A percentile compares a stretch with the other conserved stretches of the same genome.
phyloP scores from a whole-genome alignment of 164 flowering plant genomes.

The Sextonia rubra region DNA sequence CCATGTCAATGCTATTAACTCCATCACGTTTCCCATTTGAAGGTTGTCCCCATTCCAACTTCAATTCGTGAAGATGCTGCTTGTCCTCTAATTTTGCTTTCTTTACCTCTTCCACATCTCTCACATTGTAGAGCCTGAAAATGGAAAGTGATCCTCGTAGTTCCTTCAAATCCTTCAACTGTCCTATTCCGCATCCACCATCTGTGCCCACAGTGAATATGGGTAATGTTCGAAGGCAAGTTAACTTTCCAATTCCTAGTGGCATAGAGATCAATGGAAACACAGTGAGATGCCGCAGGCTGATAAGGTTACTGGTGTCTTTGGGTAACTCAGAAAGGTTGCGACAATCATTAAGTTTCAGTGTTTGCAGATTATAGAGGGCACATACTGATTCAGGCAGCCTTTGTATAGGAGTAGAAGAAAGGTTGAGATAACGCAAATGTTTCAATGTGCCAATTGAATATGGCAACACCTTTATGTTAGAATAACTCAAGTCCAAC shows the following conservation, averaged over 20 bases:
- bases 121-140: slow-evolving; percentile 9
- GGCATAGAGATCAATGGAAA: neutral
- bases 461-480: neutral
- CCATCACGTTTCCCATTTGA: neutral
- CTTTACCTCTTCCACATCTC: neutral
- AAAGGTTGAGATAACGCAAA: slow-evolving; percentile 5
- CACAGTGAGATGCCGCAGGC: neutral
- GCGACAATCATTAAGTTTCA: neutral
- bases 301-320: neutral
- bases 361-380: slow-evolving; percentile 2
- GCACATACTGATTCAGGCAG: neutral
- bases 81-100: slow-evolving; percentile 12
- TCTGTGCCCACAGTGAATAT: slow-evolving; percentile 9
- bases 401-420: neutral
- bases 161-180: slow-evolving; percentile 1
- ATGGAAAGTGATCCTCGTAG: slow-evolving; percentile 9
- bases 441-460: slow-evolving; percentile 3
- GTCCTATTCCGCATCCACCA: slow-evolving; percentile 3
- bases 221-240: neutral
- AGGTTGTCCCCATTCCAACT: slow-evolving; percentile 10
- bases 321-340: neutral
- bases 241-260: slow-evolving; percentile 6
- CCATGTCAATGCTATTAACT: neutral
- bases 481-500: neutral
- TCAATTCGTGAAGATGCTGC: slow-evolving; percentile 2